Conservation (phyloP, 73 alveolate genomes). For the Symbiodinium natans region DNA sequence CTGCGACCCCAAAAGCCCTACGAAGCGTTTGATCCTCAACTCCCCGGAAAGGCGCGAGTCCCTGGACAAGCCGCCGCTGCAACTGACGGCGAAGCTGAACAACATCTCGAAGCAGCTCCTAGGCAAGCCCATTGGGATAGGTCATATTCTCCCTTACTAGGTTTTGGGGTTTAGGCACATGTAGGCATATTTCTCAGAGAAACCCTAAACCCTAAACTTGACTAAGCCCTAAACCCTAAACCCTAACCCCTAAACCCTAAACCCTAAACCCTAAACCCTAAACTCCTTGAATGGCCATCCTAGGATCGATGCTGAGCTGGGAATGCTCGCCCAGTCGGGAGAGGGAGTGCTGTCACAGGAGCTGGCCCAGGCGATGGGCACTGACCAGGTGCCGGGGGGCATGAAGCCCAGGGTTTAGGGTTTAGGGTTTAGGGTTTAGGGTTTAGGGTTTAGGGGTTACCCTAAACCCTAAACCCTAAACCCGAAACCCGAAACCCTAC, state of each 20-base stretch:
- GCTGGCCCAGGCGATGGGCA: conserved; percentile 1
- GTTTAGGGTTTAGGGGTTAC: background rate
- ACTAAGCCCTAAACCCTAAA: background rate
- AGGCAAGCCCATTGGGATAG: too few relatives aligned
- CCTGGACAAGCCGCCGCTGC: background rate
- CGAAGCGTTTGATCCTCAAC: too few relatives aligned
- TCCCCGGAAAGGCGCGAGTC: conserved; percentile 8
- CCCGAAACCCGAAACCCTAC: background rate
- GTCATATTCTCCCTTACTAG: too few relatives aligned
- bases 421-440: background rate
- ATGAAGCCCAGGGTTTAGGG: background rate
- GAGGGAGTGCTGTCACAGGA: conserved; percentile 3
- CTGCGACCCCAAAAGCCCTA: background rate
- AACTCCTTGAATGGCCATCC: too few relatives aligned
- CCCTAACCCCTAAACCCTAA: background rate
- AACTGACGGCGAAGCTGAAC: conserved; percentile 28
- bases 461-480: background rate
- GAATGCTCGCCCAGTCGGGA: too few relatives aligned
- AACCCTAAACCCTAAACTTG: background rate
- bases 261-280: background rate
- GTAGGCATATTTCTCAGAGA: too few relatives aligned
- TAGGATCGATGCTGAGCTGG: too few relatives aligned
- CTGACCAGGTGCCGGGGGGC: background rate
- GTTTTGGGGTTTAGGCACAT: background rate
- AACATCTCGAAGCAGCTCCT: conserved; percentile 35